Evolutionary conservation across 2,329 filamentous ascomycete genomes (phyloP).

Genomic region (Aureobasidium sp.): DNA sequence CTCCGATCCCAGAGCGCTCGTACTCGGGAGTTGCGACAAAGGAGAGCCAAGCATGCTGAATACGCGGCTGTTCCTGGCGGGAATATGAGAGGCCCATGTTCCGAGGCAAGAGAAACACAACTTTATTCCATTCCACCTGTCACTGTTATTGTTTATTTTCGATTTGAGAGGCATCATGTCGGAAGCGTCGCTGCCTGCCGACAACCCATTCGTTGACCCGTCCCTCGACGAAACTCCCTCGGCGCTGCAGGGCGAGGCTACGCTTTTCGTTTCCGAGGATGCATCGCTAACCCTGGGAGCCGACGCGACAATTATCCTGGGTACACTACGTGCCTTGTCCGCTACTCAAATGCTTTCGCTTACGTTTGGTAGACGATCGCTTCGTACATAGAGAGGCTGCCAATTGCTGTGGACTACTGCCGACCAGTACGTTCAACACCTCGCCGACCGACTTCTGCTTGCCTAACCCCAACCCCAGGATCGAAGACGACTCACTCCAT

Average conservation of each 20-base stretch:
- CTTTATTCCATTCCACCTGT: background rate
- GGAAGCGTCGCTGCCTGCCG: background rate
- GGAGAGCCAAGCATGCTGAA: background rate
- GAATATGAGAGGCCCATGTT: background rate
- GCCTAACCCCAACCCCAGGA: background rate
- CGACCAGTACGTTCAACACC: constrained; percentile 34
- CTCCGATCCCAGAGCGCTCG: background rate
- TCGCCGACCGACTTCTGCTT: background rate
- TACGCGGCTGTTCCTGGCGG: background rate
- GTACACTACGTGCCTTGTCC: constrained; percentile 28
- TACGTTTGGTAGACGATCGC: constrained; percentile 40
- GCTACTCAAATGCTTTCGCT: background rate
- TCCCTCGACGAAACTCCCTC: background rate
- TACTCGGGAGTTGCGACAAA: background rate
- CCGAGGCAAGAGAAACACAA: background rate
- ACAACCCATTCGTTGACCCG: constrained; percentile 15
- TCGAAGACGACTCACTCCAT: constrained; percentile 50
- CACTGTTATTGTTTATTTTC: background rate
- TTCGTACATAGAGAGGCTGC: constrained; percentile 39
- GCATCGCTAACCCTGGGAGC: constrained; percentile 52
- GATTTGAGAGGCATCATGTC: constrained; percentile 1
- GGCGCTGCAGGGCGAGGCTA: constrained; percentile 1
- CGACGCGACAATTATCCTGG: constrained; percentile 51
- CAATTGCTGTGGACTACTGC: constrained; percentile 49
- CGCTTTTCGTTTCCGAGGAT: constrained; percentile 47